These are phyloP conservation scores for Xylaria sp. DNA, from an alignment of 2,329 filamentous ascomycete genomes.

Conservation along the genomic window DNA sequence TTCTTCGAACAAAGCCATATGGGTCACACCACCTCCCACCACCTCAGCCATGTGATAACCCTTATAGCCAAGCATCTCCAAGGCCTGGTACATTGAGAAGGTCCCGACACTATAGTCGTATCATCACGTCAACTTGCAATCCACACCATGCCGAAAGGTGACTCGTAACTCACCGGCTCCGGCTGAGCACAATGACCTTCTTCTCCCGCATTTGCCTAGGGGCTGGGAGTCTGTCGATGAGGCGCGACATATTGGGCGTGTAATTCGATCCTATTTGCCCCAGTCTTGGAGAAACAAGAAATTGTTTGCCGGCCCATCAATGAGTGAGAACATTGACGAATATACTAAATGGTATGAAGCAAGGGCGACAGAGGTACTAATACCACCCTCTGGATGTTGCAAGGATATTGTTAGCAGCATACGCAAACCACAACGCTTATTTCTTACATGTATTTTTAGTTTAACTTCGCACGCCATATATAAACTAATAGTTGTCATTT, in stretches of 20 bases:
- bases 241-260: constrained; percentile 35
- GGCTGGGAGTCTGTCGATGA: constrained; percentile 39
- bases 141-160: neutral
- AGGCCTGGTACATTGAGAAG: constrained; percentile 42
- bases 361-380: neutral
- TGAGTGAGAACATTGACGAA: neutral
- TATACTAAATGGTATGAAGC: neutral
- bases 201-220: constrained; percentile 37
- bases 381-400: neutral
- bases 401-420: too few relatives aligned
- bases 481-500: neutral
- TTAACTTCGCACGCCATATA: neutral
- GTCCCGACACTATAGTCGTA: constrained; percentile 41
- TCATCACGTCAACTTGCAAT: neutral
- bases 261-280: neutral
- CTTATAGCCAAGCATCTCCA: constrained; percentile 43
- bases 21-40: constrained; percentile 22
- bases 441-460: constrained; percentile 1
- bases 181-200: constrained; percentile 41
- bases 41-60: constrained; percentile 44
- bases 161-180: constrained; percentile 36
- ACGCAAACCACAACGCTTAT: neutral
- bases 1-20: constrained; percentile 41
- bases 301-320: neutral
- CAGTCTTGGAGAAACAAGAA: too few relatives aligned